Evolutionary conservation across 148 eudicot genomes (phyloP).

Genomic region (Chenopodium suecicum): DNA sequence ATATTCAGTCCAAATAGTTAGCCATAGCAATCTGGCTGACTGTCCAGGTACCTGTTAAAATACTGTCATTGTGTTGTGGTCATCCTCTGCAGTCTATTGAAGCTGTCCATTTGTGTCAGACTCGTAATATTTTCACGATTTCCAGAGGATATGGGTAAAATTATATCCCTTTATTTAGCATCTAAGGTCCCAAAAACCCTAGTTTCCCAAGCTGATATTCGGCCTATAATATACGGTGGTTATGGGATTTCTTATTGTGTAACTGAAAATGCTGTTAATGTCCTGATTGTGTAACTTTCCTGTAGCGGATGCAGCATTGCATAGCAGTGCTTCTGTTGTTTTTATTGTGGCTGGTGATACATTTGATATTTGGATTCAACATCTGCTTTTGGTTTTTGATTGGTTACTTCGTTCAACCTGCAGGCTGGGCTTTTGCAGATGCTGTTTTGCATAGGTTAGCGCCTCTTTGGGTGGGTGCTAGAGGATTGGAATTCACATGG

Average conservation of each 20-base stretch:
- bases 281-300: neutral
- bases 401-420: slow-evolving; percentile 22
- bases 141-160: too few species aligned
- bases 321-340: neutral
- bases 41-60: too few species aligned
- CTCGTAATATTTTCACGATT: too few species aligned
- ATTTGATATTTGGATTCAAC: neutral
- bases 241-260: too few species aligned
- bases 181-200: neutral
- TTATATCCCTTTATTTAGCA: neutral
- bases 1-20: neutral
- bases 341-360: neutral
- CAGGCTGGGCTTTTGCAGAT: slow-evolving; percentile 99
- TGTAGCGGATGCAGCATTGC: neutral
- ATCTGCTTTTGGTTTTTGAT: neutral
- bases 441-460: slow-evolving; percentile 89
- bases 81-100: neutral
- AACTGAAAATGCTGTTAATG: neutral
- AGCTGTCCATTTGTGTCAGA: neutral
- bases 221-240: neutral
- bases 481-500: slow-evolving; percentile 96
- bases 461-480: slow-evolving; percentile 98
- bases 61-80: neutral
- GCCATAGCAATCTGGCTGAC: neutral
- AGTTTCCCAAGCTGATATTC: neutral